phyloP scores from a whole-genome alignment of 306 rosid genomes.

The Pueraria montana region DNA sequence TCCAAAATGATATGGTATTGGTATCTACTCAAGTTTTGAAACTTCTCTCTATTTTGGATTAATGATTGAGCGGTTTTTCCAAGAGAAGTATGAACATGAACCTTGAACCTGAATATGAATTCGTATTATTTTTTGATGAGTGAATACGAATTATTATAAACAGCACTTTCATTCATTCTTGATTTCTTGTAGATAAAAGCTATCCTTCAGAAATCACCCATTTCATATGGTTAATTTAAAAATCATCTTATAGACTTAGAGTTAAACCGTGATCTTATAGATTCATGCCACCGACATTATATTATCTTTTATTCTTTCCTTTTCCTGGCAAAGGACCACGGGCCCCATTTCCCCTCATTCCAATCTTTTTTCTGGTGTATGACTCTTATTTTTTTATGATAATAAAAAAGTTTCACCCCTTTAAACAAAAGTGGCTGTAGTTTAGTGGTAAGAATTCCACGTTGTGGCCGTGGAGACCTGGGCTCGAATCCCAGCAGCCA shows the following conservation, averaged over 20 bases:
- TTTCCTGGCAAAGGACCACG: not conserved
- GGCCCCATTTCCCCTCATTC: not conserved
- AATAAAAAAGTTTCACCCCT: too few relatives aligned
- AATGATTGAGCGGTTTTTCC: not conserved
- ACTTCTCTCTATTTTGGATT: not conserved
- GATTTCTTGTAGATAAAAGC: not conserved
- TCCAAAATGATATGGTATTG: not conserved
- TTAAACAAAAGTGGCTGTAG: slow-evolving; percentile 47
- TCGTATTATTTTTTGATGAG: too few relatives aligned
- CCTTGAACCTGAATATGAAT: not conserved
- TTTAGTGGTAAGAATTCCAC: slow-evolving; percentile 65
- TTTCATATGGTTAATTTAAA: not conserved
- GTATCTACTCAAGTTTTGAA: not conserved
- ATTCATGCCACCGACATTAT: not conserved
- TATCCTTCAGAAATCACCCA: not conserved
- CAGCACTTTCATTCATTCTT: not conserved
- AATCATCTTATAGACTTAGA: too few relatives aligned
- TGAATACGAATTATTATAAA: not conserved
- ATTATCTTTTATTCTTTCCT: not conserved
- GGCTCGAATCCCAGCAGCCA: slow-evolving; percentile 66
- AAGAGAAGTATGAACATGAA: not conserved
- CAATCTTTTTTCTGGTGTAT: too few relatives aligned
- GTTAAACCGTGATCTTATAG: not conserved
- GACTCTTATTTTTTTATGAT: too few relatives aligned
- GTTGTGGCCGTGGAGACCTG: slow-evolving; percentile 66